Evolutionary conservation across 2,329 filamentous ascomycete species (phyloP), one percentile per base, ranked within the genome.

Genomic region (Massarina eburnea): DNA sequence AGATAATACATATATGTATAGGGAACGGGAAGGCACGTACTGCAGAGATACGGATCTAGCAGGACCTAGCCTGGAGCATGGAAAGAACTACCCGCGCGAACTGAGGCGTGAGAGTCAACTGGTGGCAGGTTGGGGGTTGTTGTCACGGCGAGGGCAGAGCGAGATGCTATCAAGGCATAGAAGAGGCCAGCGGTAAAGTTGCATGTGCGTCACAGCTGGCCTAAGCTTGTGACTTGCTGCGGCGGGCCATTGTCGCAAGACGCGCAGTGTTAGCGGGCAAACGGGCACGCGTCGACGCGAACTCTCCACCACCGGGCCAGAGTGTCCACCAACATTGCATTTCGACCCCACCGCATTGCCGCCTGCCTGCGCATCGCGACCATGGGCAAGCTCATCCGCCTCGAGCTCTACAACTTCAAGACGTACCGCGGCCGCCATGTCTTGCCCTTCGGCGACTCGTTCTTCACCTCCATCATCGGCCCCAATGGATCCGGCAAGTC

Each of bases 401-500:
- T 99, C 41, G 92, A 97, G 79, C 80, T 99, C 52, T 95, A 88
- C 76, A 96, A 99, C 77, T 99, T 99, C 84, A 99, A 99, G 77
- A 97, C 94, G 61, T 99, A 99, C 78, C 96, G 96, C 73, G 94
- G 91, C 47, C 91, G 96, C 64, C 94, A 99, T 76, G 86, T 83
- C 49, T 83, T 99, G 35, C 83, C 96, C 42, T 96, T 99, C 64
- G 92, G 92, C 65, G 92, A 99, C 76, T 95, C 91, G 2, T 97
- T 96, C 74, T 99, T 99, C 73, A 99, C 94, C 39, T 99, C 94
- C 33, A 96, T 99, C 66, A 97, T 99, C 66, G 94, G 95, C 5
- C 94, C 94, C 69, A 99, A 99, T 91, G 94, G 94, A 77, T 97
- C 94, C 27, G 94, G 94, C 55, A 99, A 99, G 73, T 99, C 94